phyloP scores from a whole-genome alignment of 2,329 filamentous ascomycete genomes.

The Fusarium haematococcum region DNA sequence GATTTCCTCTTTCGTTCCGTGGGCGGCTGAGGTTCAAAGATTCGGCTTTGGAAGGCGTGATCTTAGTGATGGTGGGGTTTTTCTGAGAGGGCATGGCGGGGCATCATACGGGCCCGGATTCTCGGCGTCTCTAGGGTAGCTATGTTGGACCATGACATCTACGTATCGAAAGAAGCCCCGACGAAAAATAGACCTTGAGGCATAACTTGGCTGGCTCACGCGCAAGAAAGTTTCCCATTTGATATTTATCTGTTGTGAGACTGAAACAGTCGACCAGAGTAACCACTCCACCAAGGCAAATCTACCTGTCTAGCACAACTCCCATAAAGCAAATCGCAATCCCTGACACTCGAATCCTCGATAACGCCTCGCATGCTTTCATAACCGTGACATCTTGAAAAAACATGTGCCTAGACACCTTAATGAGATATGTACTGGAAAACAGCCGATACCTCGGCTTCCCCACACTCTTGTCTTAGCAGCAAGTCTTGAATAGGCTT shows the following conservation, averaged over 20 bases:
- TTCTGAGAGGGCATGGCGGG: constrained; percentile 30
- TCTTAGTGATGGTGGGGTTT: constrained; percentile 15
- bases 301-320: constrained; percentile 11
- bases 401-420: neutral
- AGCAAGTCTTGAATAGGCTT: constrained; percentile 90
- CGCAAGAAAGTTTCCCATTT: neutral
- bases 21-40: neutral
- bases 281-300: neutral
- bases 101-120: constrained; percentile 14
- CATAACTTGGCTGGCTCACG: neutral
- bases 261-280: neutral
- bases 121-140: constrained; percentile 31
- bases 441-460: constrained; percentile 88
- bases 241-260: neutral
- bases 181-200: neutral
- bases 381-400: constrained; percentile 28
- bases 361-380: constrained; percentile 25
- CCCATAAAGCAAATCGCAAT: constrained; percentile 7
- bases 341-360: constrained; percentile 8
- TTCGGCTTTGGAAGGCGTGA: neutral
- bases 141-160: neutral
- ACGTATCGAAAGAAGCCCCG: too few species aligned
- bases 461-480: constrained; percentile 84
- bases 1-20: neutral
- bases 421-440: constrained; percentile 98